Evolutionary conservation across 805 yeast genomes (phyloP), one percentile per base, ranked within the genome.

Genomic region (Brettanomyces nanus): DNA sequence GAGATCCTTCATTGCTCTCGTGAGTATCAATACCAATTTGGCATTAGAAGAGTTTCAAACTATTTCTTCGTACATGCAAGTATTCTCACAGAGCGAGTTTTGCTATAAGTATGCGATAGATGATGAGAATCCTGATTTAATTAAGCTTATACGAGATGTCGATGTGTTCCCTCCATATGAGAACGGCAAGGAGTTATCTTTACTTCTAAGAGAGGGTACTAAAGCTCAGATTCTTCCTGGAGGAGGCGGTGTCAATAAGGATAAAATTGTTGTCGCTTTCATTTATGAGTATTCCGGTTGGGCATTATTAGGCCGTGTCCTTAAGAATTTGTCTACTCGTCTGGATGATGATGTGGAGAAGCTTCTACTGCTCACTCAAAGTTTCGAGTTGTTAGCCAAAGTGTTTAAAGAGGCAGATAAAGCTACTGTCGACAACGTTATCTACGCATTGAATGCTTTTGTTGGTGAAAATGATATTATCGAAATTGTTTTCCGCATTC

Each of bases 221-320:
- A 72, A 66, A 39, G 97, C 90, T 3, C 80, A 81, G 46, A 58
- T 85, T 3, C 58, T 89, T 22, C 78, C 85, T 1, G 55, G 25
- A 60, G 29, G 35, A 5, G 20, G 21, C 3, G 18, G 19, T 3
- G n/a, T n/a, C 11, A 22, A 28, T 25, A 19, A 20, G 19, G 44
- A 40, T 13, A 41, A 47, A 20, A 29, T 43, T 20, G 23, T 49
- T 4, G 48, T 72, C 14, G 70, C 85, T 18, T 87, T 92, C 61
- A 61, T 80, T 20, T 75, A 81, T 53, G 68, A 70, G 3, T 86
- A 79, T 54, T 84, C 79, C 52, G 97, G 97, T 1, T 87, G 97
- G 95, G 73, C 95, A 0, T 59, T 83, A 20, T 49, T 90, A 14
- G 97, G 97, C 2, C 70, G 95, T 49, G 62, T 84, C 0, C 57